Percentiles rank a stretch among this genome's conserved stretches.
These are phyloP conservation scores for Saccharomyces eubayanus DNA, from an alignment of 805 yeast species.

Conservation along the genomic window DNA sequence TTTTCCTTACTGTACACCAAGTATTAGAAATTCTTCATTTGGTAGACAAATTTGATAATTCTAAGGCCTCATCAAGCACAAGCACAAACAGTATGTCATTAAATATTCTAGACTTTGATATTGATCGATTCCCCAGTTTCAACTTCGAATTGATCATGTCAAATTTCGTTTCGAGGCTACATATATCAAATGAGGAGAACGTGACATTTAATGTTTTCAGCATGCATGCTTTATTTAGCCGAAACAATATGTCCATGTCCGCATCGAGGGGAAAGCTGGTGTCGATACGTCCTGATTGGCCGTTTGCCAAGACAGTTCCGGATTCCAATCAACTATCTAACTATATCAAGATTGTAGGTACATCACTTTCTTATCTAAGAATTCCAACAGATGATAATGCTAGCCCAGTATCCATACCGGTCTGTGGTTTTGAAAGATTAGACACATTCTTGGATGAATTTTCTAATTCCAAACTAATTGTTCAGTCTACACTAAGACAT, in stretches of 20 bases:
- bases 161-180: slow-evolving; percentile 20
- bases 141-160: slow-evolving; percentile 20
- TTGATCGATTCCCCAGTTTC: slow-evolving; percentile 14
- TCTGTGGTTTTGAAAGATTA: slow-evolving; percentile 24
- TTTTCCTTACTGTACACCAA: slow-evolving; percentile 19
- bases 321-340: slow-evolving; percentile 13
- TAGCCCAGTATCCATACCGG: slow-evolving; percentile 14
- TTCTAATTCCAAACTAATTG: slow-evolving; percentile 6
- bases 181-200: slow-evolving; percentile 14
- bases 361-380: slow-evolving; percentile 15
- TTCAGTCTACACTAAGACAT: slow-evolving; percentile 25
- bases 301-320: slow-evolving; percentile 2
- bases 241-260: slow-evolving; percentile 4
- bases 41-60: not conserved
- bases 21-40: slow-evolving; percentile 8
- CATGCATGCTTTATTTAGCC: slow-evolving; percentile 13
- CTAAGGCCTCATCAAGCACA: not conserved
- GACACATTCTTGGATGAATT: slow-evolving; percentile 20
- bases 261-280: not conserved
- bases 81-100: not conserved
- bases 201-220: slow-evolving; percentile 19
- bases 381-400: slow-evolving; percentile 4
- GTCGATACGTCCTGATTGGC: not conserved
- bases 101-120: not conserved
- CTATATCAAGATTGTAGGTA: slow-evolving; percentile 19